phyloP scores from a whole-genome alignment of 495 filamentous ascomycete genomes.

The Penicillium waksmanii region DNA sequence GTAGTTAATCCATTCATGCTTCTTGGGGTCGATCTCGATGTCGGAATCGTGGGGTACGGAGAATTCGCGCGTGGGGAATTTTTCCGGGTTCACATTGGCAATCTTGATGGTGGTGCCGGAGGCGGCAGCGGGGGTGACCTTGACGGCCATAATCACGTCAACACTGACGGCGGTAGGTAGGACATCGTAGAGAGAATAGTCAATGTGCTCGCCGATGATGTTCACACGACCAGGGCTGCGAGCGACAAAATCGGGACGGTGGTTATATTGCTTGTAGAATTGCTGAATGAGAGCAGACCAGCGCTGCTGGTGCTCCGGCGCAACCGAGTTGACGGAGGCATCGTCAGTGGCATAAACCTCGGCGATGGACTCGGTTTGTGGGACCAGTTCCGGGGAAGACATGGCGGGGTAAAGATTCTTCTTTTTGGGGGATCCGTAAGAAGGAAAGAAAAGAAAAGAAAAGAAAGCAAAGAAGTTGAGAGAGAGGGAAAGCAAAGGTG shows the following conservation, averaged over 20 bases:
- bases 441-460: slow-evolving; percentile 1
- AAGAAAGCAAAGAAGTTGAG: slow-evolving; percentile 1
- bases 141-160: slow-evolving; percentile 87
- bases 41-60: slow-evolving; percentile 65
- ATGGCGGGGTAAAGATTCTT: slow-evolving; percentile 38
- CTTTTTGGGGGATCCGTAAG: neutral
- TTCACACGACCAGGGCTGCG: slow-evolving; percentile 94
- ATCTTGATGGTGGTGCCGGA: slow-evolving; percentile 61
- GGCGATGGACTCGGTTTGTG: slow-evolving; percentile 53
- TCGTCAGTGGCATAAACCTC: slow-evolving; percentile 55
- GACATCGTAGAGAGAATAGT: slow-evolving; percentile 96
- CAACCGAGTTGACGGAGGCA: slow-evolving; percentile 39
- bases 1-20: slow-evolving; percentile 97
- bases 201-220: slow-evolving; percentile 99
- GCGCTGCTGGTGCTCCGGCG: slow-evolving; percentile 51
- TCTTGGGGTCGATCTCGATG: slow-evolving; percentile 79
- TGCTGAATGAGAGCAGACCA: slow-evolving; percentile 72
- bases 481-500: slow-evolving; percentile 1
- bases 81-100: slow-evolving; percentile 75
- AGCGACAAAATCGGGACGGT: slow-evolving; percentile 77
- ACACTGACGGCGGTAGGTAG: slow-evolving; percentile 93
- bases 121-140: slow-evolving; percentile 50
- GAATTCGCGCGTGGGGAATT: slow-evolving; percentile 79
- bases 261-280: slow-evolving; percentile 75
- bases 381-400: slow-evolving; percentile 50